A percentile compares a stretch with the other conserved stretches of the same genome.
Conservation (phyloP, 257 asterid genomes). For the Ehretia macrophylla region DNA sequence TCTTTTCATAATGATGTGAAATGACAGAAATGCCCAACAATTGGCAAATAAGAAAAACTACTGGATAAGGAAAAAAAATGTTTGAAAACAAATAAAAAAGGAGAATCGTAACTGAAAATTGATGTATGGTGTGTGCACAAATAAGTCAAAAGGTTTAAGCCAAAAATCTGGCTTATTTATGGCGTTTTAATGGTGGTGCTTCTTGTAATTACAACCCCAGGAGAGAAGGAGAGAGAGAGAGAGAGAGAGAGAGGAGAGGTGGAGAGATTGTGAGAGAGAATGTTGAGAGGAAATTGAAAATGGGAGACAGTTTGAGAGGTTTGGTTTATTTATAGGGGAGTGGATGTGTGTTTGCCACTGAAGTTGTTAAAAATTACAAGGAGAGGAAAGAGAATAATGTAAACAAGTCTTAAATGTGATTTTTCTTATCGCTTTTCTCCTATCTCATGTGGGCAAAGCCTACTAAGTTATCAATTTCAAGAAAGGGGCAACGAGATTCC, state of each 20-base stretch:
- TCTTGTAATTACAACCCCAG: neutral
- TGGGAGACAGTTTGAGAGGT: no score
- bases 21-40: neutral
- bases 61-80: constrained; percentile 5
- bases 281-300: no score
- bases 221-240: neutral
- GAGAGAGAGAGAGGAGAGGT: neutral
- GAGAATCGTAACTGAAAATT: neutral
- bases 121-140: neutral
- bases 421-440: no score
- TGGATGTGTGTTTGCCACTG: constrained; percentile 5
- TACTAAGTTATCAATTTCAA: neutral
- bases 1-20: neutral
- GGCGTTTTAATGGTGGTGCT: neutral
- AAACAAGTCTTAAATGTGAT: neutral
- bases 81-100: neutral
- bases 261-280: neutral
- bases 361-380: constrained; percentile 12
- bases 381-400: neutral
- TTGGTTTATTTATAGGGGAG: constrained; percentile 16
- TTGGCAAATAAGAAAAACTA: neutral
- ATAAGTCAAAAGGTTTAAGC: constrained; percentile 8
- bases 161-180: neutral
- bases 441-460: neutral
- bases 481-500: neutral